Percentiles rank a stretch among this genome's conserved stretches.
phyloP scores from a whole-genome alignment of 169 alveolate species.

The Theileria parva region DNA sequence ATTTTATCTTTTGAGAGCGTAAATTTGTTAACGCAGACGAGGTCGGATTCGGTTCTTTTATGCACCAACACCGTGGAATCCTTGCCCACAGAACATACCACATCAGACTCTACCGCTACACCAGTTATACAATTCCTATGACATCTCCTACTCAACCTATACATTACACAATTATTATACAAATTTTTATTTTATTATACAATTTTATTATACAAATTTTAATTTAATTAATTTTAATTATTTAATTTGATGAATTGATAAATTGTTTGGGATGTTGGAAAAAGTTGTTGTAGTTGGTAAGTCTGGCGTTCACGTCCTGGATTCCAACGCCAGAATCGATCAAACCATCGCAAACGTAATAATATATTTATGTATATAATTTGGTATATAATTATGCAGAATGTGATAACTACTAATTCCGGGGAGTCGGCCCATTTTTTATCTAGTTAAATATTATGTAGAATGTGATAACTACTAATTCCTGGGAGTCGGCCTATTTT shows the following conservation, averaged over 20 bases:
- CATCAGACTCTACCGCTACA: constrained; percentile 18
- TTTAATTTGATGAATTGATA: background rate
- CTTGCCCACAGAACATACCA: constrained; percentile 59
- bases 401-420: too few relatives aligned
- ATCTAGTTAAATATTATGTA: too few relatives aligned
- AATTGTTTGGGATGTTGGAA: constrained; percentile 38
- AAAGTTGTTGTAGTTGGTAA: constrained; percentile 47
- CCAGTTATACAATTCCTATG: constrained; percentile 62
- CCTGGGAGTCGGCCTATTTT: too few relatives aligned
- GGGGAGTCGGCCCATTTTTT: too few relatives aligned
- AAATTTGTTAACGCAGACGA: constrained; percentile 14
- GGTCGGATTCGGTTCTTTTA: constrained; percentile 30
- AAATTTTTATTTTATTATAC: background rate
- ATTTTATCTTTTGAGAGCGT: constrained; percentile 16
- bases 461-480: too few relatives aligned
- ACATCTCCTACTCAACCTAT: constrained; percentile 29
- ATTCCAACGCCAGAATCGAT: constrained; percentile 28
- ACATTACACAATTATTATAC: constrained; percentile 1
- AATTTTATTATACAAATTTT: background rate
- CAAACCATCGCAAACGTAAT: constrained; percentile 38
- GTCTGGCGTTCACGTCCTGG: constrained; percentile 36
- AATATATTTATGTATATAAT: too few relatives aligned
- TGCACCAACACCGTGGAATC: constrained; percentile 56
- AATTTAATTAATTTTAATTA: background rate
- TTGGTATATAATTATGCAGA: too few relatives aligned